These are phyloP conservation scores for Boletellus ananas DNA, from an alignment of 768 basidiomycete species.

Conservation along the genomic window DNA sequence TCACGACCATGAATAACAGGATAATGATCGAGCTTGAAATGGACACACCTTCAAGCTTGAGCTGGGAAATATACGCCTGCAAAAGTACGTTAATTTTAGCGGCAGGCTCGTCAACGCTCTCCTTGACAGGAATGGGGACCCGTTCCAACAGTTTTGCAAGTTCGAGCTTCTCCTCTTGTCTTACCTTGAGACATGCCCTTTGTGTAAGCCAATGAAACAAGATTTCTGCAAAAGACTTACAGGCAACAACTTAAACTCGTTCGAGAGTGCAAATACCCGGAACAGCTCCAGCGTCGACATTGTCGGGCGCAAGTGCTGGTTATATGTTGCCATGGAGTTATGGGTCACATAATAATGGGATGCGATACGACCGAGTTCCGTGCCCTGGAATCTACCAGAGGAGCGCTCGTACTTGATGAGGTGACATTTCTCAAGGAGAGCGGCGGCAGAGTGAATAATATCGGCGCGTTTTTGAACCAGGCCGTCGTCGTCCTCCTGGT, in stretches of 20 bases:
- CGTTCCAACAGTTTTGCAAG: slow-evolving; percentile 86
- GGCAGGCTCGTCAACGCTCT: slow-evolving; percentile 91
- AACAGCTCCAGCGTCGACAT: slow-evolving; percentile 91
- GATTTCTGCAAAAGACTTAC: slow-evolving; percentile 34
- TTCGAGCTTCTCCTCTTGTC: slow-evolving; percentile 84
- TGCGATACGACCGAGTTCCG: slow-evolving; percentile 90
- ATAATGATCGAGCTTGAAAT: not conserved
- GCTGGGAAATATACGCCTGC: slow-evolving; percentile 90
- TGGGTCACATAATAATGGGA: slow-evolving; percentile 96
- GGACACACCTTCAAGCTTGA: slow-evolving; percentile 77
- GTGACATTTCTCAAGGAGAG: slow-evolving; percentile 88
- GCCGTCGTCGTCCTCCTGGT: slow-evolving; percentile 77
- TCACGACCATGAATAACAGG: not conserved
- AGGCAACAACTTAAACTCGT: slow-evolving; percentile 92
- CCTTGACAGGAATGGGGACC: slow-evolving; percentile 96
- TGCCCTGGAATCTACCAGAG: slow-evolving; percentile 85
- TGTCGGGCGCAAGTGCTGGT: slow-evolving; percentile 83
- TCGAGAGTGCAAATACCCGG: slow-evolving; percentile 91
- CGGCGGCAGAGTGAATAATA: slow-evolving; percentile 90
- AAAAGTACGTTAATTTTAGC: slow-evolving; percentile 97
- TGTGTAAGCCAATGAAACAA: slow-evolving; percentile 2
- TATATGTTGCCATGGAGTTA: slow-evolving; percentile 94
- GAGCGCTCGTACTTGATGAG: slow-evolving; percentile 92
- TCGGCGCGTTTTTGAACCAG: slow-evolving; percentile 93
- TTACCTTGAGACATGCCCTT: slow-evolving; percentile 40